Conservation (phyloP, 495 filamentous ascomycete species). For the Pyrenula massariospora region DNA sequence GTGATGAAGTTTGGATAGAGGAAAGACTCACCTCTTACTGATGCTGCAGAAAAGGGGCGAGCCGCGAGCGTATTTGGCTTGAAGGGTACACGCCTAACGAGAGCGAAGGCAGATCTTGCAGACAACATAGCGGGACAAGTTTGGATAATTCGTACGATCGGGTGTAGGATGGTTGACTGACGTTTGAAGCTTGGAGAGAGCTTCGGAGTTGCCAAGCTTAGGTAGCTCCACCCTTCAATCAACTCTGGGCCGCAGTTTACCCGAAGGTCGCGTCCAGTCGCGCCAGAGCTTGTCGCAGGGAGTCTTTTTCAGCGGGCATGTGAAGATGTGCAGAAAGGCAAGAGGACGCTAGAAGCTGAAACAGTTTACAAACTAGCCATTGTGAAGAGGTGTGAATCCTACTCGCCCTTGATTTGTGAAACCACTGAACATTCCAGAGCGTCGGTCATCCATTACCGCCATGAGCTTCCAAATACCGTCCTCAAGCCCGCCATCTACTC, state of each 20-base stretch:
- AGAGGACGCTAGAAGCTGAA: too few species aligned
- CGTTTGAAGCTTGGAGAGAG: background rate
- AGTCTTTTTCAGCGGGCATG: background rate
- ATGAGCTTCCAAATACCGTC: constrained; percentile 24
- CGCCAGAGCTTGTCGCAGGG: background rate
- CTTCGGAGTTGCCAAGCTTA: background rate
- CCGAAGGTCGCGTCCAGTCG: background rate
- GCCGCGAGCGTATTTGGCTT: background rate
- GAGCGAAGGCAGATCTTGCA: background rate
- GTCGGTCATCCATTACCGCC: too few species aligned
- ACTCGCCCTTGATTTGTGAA: too few species aligned
- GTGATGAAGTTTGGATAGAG: background rate
- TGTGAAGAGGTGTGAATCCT: too few species aligned
- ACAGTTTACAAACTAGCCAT: too few species aligned
- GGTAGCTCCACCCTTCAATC: background rate
- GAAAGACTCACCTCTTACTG: background rate
- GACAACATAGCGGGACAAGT: background rate
- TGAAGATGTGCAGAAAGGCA: too few species aligned
- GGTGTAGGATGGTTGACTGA: background rate
- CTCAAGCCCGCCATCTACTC: constrained; percentile 27
- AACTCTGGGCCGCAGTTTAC: background rate
- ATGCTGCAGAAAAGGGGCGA: background rate
- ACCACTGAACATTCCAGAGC: background rate
- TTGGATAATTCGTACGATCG: background rate
- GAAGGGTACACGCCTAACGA: background rate